Evolutionary conservation across 306 rosid species (phyloP).

Genomic region (Myrica gale): DNA sequence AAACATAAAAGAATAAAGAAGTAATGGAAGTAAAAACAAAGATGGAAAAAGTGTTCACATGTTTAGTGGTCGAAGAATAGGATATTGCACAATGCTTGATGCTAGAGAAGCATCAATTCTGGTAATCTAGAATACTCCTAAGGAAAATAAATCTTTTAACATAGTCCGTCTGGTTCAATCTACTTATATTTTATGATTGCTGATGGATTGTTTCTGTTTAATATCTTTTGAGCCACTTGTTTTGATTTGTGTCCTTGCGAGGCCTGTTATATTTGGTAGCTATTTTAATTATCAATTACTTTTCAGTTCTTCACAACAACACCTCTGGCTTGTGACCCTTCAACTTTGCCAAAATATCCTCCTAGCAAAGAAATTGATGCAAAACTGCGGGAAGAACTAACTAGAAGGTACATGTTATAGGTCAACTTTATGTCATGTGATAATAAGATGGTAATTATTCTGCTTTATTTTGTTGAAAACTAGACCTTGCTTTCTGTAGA

Average conservation of each 20-base stretch:
- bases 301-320: slow-evolving; percentile 78
- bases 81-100: too few relatives aligned
- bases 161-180: not conserved
- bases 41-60: not conserved
- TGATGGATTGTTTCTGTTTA: not conserved
- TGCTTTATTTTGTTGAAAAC: not conserved
- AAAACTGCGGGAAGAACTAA: slow-evolving; percentile 89
- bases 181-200: not conserved
- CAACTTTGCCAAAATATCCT: slow-evolving; percentile 97
- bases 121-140: too few relatives aligned
- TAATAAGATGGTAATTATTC: not conserved
- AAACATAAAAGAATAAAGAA: not conserved
- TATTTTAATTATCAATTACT: slow-evolving; percentile 25
- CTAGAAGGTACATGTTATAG: slow-evolving; percentile 61
- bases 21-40: not conserved
- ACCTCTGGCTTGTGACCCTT: slow-evolving; percentile 95
- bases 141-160: not conserved
- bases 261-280: slow-evolving; percentile 21
- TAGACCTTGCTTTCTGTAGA: not conserved
- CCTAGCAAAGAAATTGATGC: slow-evolving; percentile 99
- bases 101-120: too few relatives aligned
- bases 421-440: too few relatives aligned
- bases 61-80: too few relatives aligned
- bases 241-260: slow-evolving; percentile 16
- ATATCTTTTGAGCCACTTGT: slow-evolving; percentile 13